Evolutionary conservation across 805 yeast species (phyloP).

Genomic region (Grigorovia transvaalensis): DNA sequence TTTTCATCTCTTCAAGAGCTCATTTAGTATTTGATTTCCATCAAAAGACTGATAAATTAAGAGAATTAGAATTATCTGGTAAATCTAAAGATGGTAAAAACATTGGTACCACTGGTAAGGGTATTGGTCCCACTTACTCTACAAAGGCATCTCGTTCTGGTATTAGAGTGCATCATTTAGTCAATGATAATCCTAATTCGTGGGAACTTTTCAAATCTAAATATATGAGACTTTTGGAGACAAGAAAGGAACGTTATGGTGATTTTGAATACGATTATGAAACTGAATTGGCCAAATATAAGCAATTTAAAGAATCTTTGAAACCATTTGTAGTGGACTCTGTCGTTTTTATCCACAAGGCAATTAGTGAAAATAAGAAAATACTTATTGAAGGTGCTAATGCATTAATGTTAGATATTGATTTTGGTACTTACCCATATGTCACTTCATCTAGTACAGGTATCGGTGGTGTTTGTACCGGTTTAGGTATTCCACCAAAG

Average conservation of each 20-base stretch:
- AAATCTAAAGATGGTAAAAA: constrained; percentile 49
- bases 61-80: constrained; percentile 77
- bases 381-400: constrained; percentile 96
- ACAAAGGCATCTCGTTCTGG: constrained; percentile 97
- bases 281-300: constrained; percentile 68
- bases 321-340: constrained; percentile 93
- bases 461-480: constrained; percentile 96
- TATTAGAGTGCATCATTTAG: constrained; percentile 90
- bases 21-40: constrained; percentile 97
- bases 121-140: constrained; percentile 97
- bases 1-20: constrained; percentile 86
- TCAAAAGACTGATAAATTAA: constrained; percentile 89
- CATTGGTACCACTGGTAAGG: constrained; percentile 98
- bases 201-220: constrained; percentile 84
- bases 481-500: constrained; percentile 91
- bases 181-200: constrained; percentile 76
- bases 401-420: constrained; percentile 94
- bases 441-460: constrained; percentile 95
- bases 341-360: constrained; percentile 70
- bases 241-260: constrained; percentile 87
- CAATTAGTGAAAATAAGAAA: constrained; percentile 67
- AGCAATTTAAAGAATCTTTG: constrained; percentile 57
- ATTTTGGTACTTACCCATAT: constrained; percentile 95
- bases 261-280: constrained; percentile 81
- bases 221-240: constrained; percentile 64